A percentile compares a stretch with the other conserved stretches of the same genome.
Conservation (phyloP, 176 grass and related monocot genomes). For the Tillandsia fasciculata region DNA sequence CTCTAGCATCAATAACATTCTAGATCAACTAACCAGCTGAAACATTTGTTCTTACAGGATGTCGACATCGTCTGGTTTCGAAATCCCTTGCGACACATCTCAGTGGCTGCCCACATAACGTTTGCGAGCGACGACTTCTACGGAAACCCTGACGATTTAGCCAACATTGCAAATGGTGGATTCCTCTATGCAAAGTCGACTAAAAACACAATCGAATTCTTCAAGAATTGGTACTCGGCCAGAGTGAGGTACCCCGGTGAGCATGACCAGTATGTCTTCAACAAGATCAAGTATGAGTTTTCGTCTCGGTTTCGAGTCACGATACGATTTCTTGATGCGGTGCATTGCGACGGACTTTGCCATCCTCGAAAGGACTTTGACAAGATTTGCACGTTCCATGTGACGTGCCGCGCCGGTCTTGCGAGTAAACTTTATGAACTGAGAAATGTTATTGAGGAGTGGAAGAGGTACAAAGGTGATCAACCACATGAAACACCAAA, state of each 20-base stretch:
- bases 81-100: neutral
- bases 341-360: slow-evolving; percentile 13
- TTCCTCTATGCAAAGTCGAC: neutral
- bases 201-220: slow-evolving; percentile 7
- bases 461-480: neutral
- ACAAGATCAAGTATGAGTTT: slow-evolving; percentile 11
- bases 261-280: slow-evolving; percentile 19
- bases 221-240: slow-evolving; percentile 7
- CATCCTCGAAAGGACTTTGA: slow-evolving; percentile 15
- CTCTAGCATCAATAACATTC: too few relatives aligned
- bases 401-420: slow-evolving; percentile 20
- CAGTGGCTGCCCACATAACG: neutral
- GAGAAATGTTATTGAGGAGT: slow-evolving; percentile 13
- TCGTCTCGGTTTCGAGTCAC: neutral
- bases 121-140: neutral
- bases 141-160: neutral
- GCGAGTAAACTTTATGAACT: slow-evolving; percentile 13
- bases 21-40: neutral
- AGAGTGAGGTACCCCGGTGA: neutral
- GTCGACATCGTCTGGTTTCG: neutral
- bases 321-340: slow-evolving; percentile 15
- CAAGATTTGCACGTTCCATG: slow-evolving; percentile 29
- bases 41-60: neutral
- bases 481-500: neutral
- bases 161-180: neutral